Evolutionary conservation across 2,329 filamentous ascomycete genomes (phyloP), one percentile per base, ranked within the genome.

Genomic region (Talaromyces sp.): DNA sequence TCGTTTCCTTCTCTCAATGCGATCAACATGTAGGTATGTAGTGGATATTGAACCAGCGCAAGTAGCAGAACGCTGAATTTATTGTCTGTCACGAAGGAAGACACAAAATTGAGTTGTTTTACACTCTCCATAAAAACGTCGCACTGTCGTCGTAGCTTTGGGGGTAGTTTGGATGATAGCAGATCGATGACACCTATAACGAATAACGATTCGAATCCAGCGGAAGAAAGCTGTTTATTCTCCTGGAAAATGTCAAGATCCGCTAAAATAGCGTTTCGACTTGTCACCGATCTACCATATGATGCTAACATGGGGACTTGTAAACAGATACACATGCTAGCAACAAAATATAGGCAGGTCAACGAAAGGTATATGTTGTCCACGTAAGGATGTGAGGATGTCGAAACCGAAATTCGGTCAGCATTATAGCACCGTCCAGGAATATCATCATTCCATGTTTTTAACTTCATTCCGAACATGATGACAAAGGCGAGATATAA

Each of bases 31-130:
- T 59, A 44, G 8, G 52, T 54, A 27, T 59, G 57, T 8, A 59
- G 33, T 12, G 57, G 57, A 12, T 53, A 59, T 34, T 59, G 57
- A 12, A 58, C 7, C 57, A 59, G 40, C 31, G 57, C 50, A 18
- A 31, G 16, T 27, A 4, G 5, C 14, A 42, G n/a, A 23, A 40
- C 16, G 2, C 3, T 28, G 23, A 10, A 18, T 28, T 59, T 59
- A 8, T 31, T 23, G 18, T 51, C 23, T 47, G 28, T 8, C 18
- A 10, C 6, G 23, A 27, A 34, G 6, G 5, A 18, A 8, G 3
- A 50, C 10, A 4, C 5, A 2, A 27, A 27, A 9, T 23, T 9
- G 10, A 10, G 10, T 5, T 14, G 23, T 50, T 50, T 27, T 18
- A 27, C 9, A 50, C 4, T 18, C 44, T 50, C 44, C 23, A 27